A percentile compares a stretch with the other conserved stretches of the same genome.
Evolutionary conservation across 2,329 filamentous ascomycete species (phyloP).

Genomic region (Sporothrix pseudoabietina): DNA sequence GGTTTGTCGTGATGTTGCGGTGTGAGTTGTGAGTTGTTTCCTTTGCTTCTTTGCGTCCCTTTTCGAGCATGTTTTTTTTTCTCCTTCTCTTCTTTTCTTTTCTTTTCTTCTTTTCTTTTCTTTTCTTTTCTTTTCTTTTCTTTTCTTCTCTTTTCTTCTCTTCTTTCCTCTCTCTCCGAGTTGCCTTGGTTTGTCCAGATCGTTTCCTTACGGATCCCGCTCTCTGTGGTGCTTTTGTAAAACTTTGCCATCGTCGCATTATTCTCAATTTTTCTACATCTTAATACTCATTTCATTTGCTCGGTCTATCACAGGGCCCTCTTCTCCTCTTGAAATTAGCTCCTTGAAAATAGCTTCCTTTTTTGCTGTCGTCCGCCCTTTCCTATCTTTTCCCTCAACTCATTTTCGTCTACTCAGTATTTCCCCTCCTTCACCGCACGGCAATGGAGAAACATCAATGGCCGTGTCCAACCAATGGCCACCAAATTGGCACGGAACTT

Average conservation of each 20-base stretch:
- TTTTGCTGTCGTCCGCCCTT: background rate
- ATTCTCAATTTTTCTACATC: background rate
- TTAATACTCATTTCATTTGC: constrained; percentile 5
- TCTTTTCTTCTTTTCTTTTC: background rate
- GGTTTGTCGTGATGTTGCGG: background rate
- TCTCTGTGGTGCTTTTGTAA: background rate
- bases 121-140: background rate
- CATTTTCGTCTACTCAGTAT: background rate
- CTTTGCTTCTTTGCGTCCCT: background rate
- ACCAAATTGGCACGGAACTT: background rate
- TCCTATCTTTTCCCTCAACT: constrained; percentile 3
- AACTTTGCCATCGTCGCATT: background rate
- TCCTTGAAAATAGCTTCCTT: background rate
- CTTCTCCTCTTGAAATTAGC: background rate
- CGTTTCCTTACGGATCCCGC: background rate
- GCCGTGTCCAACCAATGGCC: constrained; percentile 6
- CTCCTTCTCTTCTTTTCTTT: too few relatives aligned
- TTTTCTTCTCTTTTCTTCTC: background rate
- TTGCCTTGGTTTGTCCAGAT: background rate
- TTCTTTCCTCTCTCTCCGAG: background rate
- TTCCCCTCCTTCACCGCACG: constrained; percentile 12
- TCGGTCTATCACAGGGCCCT: background rate
- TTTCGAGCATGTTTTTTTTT: background rate
- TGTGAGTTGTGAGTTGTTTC: background rate
- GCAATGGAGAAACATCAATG: constrained; percentile 18